Base-by-base conservation (phyloP, 352 stramenopile species). In the Globisporangium nagaii region DNA sequence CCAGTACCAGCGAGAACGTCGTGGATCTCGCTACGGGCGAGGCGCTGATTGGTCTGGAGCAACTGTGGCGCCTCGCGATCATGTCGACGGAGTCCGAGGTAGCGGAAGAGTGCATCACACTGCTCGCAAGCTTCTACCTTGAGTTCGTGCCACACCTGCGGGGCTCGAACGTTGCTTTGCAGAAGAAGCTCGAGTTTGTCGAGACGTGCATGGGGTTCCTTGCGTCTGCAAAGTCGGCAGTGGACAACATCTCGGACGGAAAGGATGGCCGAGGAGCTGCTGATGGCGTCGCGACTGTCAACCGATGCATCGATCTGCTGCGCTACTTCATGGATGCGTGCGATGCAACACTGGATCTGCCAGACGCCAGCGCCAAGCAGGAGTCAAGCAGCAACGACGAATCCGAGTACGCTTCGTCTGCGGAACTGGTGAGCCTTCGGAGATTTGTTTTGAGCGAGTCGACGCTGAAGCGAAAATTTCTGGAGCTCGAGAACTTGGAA, bases 321-420 rank as follows among this genome's bases (percentile, higher is more conserved):
- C 68, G 75, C 3, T 88, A 83, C 41, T 92, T 92, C 47, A 46
- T 92, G 19, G 70, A 87, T 15, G 65, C 78, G 1, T 82, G 70
- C 27, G 61, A 65, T 30, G 41, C 56, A 36, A 17, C 42, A 5
- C 54, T 34, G 44, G 58, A 63, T 4, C 10, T 39, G 13, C 15
- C 12, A 32, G 22, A 17, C 20, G 9, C 17, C 25, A 49, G 5
- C 13, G 20, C 30, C 15, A 25, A 25, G 20, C 20, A 43, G 19
- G 12, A 30, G 3, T 11, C 40, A 19, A 17, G 32, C 19, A 49
- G 3, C 27, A 36, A 49, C 30, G 30, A 58, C 35, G 52, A 24
- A 9, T 43, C 44, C 1, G 24, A 43, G 8, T 7, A 15, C 7
- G 31, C 15, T 2, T 27, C 31, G 6, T 37, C 27, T 4, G 24